Evolutionary conservation across 1,284 basidiomycete species (phyloP).

Genomic region (Ceratobasidium sp.): DNA sequence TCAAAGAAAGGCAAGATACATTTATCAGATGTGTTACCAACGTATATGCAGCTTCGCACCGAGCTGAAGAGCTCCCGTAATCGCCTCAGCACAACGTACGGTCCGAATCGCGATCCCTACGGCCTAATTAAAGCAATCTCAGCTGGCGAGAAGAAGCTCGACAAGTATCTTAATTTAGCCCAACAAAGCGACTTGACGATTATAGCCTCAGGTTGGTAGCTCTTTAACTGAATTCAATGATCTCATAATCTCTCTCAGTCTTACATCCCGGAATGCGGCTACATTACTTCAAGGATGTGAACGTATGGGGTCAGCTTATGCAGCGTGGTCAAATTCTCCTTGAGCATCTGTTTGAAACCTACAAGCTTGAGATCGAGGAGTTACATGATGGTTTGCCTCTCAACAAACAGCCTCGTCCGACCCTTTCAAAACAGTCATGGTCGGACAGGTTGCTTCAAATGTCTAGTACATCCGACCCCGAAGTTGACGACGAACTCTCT

Average conservation of each 20-base stretch:
- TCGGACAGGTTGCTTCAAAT: not conserved
- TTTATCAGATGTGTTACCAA: not conserved
- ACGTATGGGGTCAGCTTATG: not conserved
- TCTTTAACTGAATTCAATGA: too few relatives aligned
- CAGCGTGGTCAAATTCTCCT: not conserved
- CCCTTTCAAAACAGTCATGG: not conserved
- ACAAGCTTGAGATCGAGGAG: not conserved
- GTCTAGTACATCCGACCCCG: not conserved
- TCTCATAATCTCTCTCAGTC: slow-evolving; percentile 4
- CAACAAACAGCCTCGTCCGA: not conserved
- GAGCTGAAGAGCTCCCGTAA: not conserved
- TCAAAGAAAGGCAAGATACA: not conserved
- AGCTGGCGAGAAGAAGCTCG: not conserved
- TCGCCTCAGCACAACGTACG: not conserved
- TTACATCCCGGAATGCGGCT: slow-evolving; percentile 20
- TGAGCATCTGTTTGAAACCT: slow-evolving; percentile 5
- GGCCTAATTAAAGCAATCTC: not conserved
- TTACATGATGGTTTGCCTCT: not conserved
- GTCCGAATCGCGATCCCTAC: not conserved
- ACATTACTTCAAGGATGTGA: not conserved
- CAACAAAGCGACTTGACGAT: not conserved
- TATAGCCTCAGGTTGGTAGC: not conserved
- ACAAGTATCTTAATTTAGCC: not conserved
- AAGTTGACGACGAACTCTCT: not conserved
- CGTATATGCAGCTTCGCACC: not conserved